phyloP scores from a whole-genome alignment of 192 early-diverging fungal species.

The Radiomyces spectabilis region DNA sequence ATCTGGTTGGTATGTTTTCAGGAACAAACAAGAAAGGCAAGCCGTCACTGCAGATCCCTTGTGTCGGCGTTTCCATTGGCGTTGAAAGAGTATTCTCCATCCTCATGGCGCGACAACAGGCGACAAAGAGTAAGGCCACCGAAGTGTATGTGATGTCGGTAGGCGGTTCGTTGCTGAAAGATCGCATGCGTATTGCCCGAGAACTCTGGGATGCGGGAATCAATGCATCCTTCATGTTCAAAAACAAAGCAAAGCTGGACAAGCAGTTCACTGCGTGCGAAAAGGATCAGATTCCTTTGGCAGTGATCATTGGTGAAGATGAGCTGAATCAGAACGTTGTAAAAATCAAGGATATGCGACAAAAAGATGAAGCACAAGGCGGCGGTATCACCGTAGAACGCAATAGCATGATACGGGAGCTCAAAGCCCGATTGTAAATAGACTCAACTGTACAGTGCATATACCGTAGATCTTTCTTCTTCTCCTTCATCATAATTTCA shows the following conservation, averaged over 20 bases:
- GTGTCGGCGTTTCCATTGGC: conserved; percentile 91
- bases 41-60: conserved; percentile 71
- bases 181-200: conserved; percentile 73
- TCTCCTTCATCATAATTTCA: too few relatives aligned
- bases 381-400: conserved; percentile 45
- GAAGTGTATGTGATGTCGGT: conserved; percentile 83
- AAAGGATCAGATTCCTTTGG: conserved; percentile 79
- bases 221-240: conserved; percentile 86
- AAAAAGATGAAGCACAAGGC: conserved; percentile 44
- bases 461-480: too few relatives aligned
- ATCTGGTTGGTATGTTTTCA: conserved; percentile 93
- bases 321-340: conserved; percentile 72
- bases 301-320: conserved; percentile 77
- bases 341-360: conserved; percentile 79
- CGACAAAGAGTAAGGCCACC: conserved; percentile 59
- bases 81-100: conserved; percentile 93
- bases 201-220: conserved; percentile 90
- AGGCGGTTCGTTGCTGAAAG: conserved; percentile 73
- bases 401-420: conserved; percentile 48
- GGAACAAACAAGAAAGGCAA: conserved; percentile 52
- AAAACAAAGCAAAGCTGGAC: conserved; percentile 77
- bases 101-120: conserved; percentile 52
- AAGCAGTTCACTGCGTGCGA: conserved; percentile 75
- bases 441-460: neutral
- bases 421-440: conserved; percentile 46